Base-by-base conservation (phyloP, 208 protist genomes). In the Trypanosoma rangeli region DNA sequence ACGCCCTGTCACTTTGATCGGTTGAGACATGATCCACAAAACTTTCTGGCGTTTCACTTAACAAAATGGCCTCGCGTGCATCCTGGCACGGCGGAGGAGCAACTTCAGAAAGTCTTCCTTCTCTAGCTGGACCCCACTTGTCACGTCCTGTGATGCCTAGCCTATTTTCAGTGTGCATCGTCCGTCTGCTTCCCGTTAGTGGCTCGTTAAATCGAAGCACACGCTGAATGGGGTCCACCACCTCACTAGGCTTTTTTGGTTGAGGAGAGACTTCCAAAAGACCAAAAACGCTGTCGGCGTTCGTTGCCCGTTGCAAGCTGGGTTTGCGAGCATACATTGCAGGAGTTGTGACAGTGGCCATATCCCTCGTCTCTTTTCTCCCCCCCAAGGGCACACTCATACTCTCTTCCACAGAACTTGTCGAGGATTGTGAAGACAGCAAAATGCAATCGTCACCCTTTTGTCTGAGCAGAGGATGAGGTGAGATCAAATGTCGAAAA, bases 111-210 rank as follows among this genome's bases (percentile, higher is more conserved):
- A 71, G n/a, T 31, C 66, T 16, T 26, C 66, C 56, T 29, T 71
- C 66, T 22, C 18, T 62, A 26, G 56, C 28, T 44, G 66, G 56
- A 28, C 66, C 66, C 66, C 66, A 71, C 46, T 57, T 71, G 56
- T 71, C 66, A 57, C 66, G 66, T 35, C 66, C 66, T 16, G 48
- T 67, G 42, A 42, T 1, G 26, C 35, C 26, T 20, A 55, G 8
- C 44, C 10, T 33, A 20, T 9, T 39, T 9, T 8, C 24, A 20
- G 5, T 20, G 20, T 42, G 26, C 31, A 26, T 42, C 0, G 8
- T 3, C 22, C 10, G n/a, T 20, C 13, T 24, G 15, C 9, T 42
- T 1, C 20, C 29, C 48, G 1, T 1, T 16, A 5, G 15, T 22
- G 26, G 13, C 22, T 26, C 18, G 5, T 49, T 39, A 26, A 67